phyloP scores from a whole-genome alignment of 2,329 filamentous ascomycete genomes.

The Calonectria pauciramosa region DNA sequence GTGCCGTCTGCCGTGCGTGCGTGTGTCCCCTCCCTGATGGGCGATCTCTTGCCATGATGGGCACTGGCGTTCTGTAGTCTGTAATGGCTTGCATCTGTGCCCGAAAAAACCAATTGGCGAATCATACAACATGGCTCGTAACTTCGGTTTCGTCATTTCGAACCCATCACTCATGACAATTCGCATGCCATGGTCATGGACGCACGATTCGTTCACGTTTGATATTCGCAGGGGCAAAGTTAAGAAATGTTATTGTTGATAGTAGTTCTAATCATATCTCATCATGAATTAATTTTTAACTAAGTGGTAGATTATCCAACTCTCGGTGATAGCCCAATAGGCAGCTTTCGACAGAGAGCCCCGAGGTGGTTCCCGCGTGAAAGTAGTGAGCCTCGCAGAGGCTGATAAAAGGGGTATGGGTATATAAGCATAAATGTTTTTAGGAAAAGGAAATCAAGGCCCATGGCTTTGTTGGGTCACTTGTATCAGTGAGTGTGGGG shows the following conservation, averaged over 20 bases:
- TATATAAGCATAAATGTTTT: neutral
- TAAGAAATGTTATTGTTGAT: neutral
- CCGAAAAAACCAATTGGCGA: neutral
- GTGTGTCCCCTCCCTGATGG: neutral
- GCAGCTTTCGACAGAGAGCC: neutral
- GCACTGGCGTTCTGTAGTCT: neutral
- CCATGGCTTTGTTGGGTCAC: neutral
- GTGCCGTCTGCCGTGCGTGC: neutral
- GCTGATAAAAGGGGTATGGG: neutral
- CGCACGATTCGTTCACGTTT: neutral
- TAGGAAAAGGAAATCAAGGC: neutral
- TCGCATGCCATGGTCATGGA: neutral
- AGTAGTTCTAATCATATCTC: neutral
- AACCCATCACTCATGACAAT: neutral
- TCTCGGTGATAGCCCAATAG: neutral
- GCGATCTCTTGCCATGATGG: neutral
- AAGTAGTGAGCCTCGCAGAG: neutral
- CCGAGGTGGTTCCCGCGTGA: neutral
- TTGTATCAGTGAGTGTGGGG: slow-evolving; percentile 3
- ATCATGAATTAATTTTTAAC: slow-evolving; percentile 18
- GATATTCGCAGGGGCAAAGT: neutral
- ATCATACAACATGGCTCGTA: neutral
- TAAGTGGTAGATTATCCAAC: slow-evolving; percentile 1
- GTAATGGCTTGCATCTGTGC: neutral
- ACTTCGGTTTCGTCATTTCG: neutral